These are phyloP conservation scores for Botrytis galanthina DNA, from an alignment of 2,329 filamentous ascomycete species.

Conservation along the genomic window DNA sequence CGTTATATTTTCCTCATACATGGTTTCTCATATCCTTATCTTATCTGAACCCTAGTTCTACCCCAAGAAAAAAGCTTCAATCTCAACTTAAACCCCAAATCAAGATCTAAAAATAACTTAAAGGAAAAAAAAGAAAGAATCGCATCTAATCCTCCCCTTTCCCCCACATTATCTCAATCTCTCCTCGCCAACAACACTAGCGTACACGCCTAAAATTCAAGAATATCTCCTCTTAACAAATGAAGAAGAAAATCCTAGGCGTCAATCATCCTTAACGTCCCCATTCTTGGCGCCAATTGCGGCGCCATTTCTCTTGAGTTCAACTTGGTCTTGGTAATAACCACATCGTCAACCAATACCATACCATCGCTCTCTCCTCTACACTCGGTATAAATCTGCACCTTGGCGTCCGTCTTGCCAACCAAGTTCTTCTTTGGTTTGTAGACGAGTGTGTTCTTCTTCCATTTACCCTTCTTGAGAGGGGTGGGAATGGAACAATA, in stretches of 20 bases:
- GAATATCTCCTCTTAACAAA: background rate
- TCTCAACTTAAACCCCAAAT: no score
- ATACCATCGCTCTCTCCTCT: conserved; percentile 10
- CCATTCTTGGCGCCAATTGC: background rate
- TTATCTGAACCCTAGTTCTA: background rate
- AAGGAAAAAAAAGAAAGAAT: background rate
- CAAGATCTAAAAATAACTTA: background rate
- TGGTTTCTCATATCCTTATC: background rate
- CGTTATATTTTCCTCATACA: conserved; percentile 1
- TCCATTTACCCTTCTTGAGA: conserved; percentile 18
- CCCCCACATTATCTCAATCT: background rate
- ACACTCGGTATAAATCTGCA: conserved; percentile 13
- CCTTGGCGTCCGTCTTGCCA: background rate
- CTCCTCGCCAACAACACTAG: background rate
- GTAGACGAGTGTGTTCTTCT: conserved; percentile 15
- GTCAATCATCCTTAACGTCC: background rate
- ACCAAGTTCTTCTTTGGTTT: background rate
- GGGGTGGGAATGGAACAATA: conserved; percentile 7
- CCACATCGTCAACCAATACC: conserved; percentile 13
- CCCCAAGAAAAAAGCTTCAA: background rate
- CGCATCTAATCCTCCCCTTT: background rate
- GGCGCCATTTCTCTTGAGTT: background rate
- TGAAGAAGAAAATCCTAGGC: background rate
- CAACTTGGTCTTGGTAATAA: background rate
- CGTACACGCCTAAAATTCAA: no score